Base-by-base conservation (phyloP, 352 stramenopile species). In the Lagenidium giganteum region DNA sequence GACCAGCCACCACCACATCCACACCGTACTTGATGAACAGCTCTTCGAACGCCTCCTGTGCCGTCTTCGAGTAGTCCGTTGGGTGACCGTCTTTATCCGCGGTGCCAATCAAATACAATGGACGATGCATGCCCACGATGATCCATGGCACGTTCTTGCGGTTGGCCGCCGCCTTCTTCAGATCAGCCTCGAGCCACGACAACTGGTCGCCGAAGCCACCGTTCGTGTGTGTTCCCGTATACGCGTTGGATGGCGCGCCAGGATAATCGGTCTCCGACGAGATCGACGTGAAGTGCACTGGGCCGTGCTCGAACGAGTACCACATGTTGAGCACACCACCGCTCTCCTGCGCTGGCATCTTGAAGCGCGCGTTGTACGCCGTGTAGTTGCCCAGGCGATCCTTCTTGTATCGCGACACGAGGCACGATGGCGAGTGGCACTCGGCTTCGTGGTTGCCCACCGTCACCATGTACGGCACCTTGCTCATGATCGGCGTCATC, bases 101-200 rank as follows among this genome's bases (percentile, higher is more conserved):
- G 4, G 32, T 13, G 6, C 5, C 28, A 8, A 44, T 25, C 5
- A 35, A 47, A 53, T 95, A 96, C 22, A 93, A 59, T 1, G 83
- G 78, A 21, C 79, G 75, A 42, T 95, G 84, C 43, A 78, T 82
- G 1, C 61, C 59, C 3, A 88, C 70, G 34, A 95, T 57, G 17
- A 95, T 53, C 83, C 80, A 94, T 24, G 80, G 65, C 18, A 70
- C 58, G 0, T 71, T 60, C 14, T 28, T 58, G 9, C 75, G 61
- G 43, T 83, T 74, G 14, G 61, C 57, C 26, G 64, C 34, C 1
- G 80, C 82, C 32, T 65, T 67, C 24, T 70, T 60, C 21, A 93
- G 54, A 43, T 93, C 78, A 13, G 47, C 44, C 32, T 80, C 64
- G 8, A 80, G 24, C 67, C 67, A 83, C 17, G 41, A 49, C 35